These are phyloP conservation scores for Hypoxylon cercidicola DNA, from an alignment of 495 filamentous ascomycete genomes.

Conservation along the genomic window DNA sequence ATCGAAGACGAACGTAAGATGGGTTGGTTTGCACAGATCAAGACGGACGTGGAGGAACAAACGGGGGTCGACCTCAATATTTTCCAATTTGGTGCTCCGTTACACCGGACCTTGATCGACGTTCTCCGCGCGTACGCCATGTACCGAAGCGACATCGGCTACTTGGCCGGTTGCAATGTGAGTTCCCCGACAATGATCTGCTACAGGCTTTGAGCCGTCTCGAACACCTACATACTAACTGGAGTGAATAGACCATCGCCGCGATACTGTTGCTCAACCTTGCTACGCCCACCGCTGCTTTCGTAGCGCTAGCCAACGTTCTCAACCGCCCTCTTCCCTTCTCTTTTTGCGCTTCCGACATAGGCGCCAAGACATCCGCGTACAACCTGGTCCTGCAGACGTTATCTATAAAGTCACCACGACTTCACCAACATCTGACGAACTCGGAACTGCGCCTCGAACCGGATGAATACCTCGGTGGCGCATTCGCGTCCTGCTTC, in stretches of 20 bases:
- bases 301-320: conserved; percentile 84
- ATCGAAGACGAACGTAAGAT: conserved; percentile 58
- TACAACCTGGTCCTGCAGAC: conserved; percentile 78
- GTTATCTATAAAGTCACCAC: conserved; percentile 76
- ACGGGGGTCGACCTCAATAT: conserved; percentile 86
- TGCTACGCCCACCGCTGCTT: conserved; percentile 74
- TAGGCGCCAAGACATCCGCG: conserved; percentile 73
- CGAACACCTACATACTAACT: conserved; percentile 35
- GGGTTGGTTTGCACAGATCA: conserved; percentile 74
- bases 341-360: conserved; percentile 84
- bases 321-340: conserved; percentile 90
- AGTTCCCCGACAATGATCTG: conserved; percentile 43
- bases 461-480: conserved; percentile 61
- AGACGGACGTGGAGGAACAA: conserved; percentile 69
- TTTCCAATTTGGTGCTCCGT: conserved; percentile 79
- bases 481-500: conserved; percentile 64
- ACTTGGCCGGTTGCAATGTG: conserved; percentile 85
- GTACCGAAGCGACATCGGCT: conserved; percentile 95
- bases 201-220: not conserved
- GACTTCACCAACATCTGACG: conserved; percentile 74
- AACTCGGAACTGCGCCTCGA: conserved; percentile 53
- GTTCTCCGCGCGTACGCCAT: conserved; percentile 89
- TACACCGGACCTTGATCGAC: conserved; percentile 80
- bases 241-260: conserved; percentile 71
- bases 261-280: conserved; percentile 89